A percentile compares a stretch with the other conserved stretches of the same genome.
Conservation (phyloP, 148 eudicot species). For the Rhododendron henanense region DNA sequence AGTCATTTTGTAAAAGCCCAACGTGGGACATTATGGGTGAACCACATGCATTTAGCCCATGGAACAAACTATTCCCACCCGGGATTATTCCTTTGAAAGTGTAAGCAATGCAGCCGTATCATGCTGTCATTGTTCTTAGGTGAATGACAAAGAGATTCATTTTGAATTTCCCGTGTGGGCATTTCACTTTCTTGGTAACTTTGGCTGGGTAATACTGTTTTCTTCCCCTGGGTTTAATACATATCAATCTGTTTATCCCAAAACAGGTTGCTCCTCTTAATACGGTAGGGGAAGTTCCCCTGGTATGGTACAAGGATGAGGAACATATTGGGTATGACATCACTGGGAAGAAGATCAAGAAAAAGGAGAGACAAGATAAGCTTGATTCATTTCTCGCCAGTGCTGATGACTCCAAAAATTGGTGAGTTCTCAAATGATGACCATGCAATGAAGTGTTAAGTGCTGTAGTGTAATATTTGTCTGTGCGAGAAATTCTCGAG, state of each 20-base stretch:
- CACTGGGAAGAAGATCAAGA: constrained; percentile 84
- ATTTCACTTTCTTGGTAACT: neutral
- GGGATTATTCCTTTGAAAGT: neutral
- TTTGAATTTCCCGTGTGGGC: neutral
- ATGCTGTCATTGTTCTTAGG: neutral
- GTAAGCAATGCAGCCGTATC: neutral
- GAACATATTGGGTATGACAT: constrained; percentile 92
- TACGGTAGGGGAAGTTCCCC: constrained; percentile 88
- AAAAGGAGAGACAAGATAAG: constrained; percentile 66
- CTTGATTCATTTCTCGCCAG: constrained; percentile 63
- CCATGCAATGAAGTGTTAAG: neutral
- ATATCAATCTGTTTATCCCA: neutral
- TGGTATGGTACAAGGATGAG: constrained; percentile 90
- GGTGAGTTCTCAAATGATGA: constrained; percentile 43
- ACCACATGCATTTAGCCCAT: too few relatives aligned
- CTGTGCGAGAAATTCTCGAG: neutral
- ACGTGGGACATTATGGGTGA: too few relatives aligned
- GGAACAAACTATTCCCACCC: too few relatives aligned
- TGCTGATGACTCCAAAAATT: constrained; percentile 68
- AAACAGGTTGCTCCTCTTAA: constrained; percentile 86
- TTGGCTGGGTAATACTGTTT: neutral
- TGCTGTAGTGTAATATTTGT: neutral
- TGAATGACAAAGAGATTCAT: neutral
- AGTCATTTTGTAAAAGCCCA: too few relatives aligned
- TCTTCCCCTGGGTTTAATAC: neutral